Conservation (phyloP, 2,329 filamentous ascomycete species). For the Penicillium sumatraense region DNA sequence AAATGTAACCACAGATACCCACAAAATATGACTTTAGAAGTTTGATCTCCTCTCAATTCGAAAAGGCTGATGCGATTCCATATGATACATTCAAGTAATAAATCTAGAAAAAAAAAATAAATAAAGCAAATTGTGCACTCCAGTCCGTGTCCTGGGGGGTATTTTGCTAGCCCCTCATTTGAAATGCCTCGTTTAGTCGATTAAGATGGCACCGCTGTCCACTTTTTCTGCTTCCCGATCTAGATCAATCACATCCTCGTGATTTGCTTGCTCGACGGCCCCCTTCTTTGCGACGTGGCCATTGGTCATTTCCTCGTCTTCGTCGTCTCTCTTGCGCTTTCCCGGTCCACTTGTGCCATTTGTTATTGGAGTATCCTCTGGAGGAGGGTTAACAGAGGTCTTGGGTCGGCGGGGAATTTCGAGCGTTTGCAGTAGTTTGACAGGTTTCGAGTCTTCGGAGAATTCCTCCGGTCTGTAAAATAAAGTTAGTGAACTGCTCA, state of each 20-base stretch:
- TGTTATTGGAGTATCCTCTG: conserved; percentile 25
- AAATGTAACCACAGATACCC: neutral
- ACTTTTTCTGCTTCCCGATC: conserved; percentile 50
- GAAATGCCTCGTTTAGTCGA: conserved; percentile 53
- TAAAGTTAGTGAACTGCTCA: conserved; percentile 14
- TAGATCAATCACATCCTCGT: conserved; percentile 45
- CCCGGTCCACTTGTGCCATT: conserved; percentile 30
- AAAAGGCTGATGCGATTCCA: conserved; percentile 2
- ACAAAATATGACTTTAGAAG: neutral
- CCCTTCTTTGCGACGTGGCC: conserved; percentile 46
- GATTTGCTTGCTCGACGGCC: conserved; percentile 42
- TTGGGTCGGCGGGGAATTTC: conserved; percentile 56
- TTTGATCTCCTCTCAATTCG: neutral
- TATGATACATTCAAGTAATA: conserved; percentile 15
- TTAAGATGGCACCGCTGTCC: conserved; percentile 67
- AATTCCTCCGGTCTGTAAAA: conserved; percentile 32
- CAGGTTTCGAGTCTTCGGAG: conserved; percentile 44
- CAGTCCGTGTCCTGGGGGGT: neutral
- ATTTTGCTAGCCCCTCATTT: neutral
- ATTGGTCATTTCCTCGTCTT: conserved; percentile 43
- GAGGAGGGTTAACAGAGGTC: conserved; percentile 32
- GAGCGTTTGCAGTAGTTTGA: conserved; percentile 45
- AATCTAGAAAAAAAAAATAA: neutral
- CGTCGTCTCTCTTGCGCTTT: conserved; percentile 52
- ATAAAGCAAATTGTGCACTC: neutral